phyloP scores from a whole-genome alignment of 345 rosid genomes.

The Trapa bicornis region DNA sequence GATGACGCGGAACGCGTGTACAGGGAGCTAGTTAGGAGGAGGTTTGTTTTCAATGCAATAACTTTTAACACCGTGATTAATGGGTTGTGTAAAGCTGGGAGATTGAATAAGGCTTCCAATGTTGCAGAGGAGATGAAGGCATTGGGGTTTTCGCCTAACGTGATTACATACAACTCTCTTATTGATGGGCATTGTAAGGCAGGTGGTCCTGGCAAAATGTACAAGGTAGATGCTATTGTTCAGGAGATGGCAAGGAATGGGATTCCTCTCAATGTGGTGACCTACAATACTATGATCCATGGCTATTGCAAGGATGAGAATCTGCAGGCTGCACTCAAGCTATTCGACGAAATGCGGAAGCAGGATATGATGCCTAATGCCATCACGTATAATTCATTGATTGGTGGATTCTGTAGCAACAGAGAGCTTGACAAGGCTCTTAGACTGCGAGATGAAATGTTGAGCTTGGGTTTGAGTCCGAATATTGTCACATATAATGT shows the following conservation, averaged over 20 bases:
- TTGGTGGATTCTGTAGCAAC: constrained; percentile 35
- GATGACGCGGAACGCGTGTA: constrained; percentile 46
- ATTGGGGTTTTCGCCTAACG: constrained; percentile 37
- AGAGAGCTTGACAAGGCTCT: constrained; percentile 48
- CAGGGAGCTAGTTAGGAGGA: constrained; percentile 57
- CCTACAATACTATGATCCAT: constrained; percentile 67
- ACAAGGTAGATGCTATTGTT: constrained; percentile 55
- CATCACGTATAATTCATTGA: constrained; percentile 49
- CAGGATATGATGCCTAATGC: constrained; percentile 43
- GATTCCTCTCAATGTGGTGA: constrained; percentile 36
- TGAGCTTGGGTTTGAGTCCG: constrained; percentile 34
- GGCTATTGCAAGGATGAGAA: constrained; percentile 75
- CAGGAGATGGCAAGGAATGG: constrained; percentile 52
- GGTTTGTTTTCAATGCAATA: constrained; percentile 26
- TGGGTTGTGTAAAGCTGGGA: constrained; percentile 62
- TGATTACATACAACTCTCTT: constrained; percentile 53
- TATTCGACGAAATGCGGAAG: constrained; percentile 57
- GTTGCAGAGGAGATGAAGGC: constrained; percentile 60
- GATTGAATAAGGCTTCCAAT: constrained; percentile 54
- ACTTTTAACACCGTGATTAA: constrained; percentile 50
- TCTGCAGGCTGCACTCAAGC: constrained; percentile 33
- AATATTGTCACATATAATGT: constrained; percentile 49
- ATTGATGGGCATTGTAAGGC: constrained; percentile 62
- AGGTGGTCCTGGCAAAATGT: constrained; percentile 58
- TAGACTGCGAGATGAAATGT: constrained; percentile 43